Conservation (phyloP, 1,284 basidiomycete species). For the Ganoderma boninense region DNA sequence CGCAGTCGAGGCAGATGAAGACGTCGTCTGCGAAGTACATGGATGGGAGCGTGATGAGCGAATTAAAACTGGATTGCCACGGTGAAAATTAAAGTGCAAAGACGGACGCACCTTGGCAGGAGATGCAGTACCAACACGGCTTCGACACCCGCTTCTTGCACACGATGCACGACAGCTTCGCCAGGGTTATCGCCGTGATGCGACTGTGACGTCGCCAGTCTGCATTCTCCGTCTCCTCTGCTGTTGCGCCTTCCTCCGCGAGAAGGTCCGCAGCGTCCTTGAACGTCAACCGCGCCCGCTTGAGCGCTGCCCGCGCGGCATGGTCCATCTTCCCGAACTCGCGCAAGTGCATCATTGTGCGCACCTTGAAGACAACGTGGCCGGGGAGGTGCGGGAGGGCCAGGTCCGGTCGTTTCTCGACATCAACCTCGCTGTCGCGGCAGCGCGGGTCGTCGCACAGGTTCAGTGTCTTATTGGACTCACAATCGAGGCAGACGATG, state of each 20-base stretch:
- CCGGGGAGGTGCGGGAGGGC: conserved; percentile 8
- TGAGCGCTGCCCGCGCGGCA: conserved; percentile 12
- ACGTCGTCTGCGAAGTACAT: no score
- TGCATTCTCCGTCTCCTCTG: no score
- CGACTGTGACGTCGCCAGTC: conserved; percentile 5
- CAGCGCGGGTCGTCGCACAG: conserved; percentile 23
- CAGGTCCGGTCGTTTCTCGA: conserved; percentile 18
- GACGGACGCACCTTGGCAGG: conserved; percentile 27
- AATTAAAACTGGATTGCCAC: neutral
- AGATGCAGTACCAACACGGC: conserved; percentile 40
- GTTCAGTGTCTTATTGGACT: conserved; percentile 13
- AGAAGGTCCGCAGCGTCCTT: conserved; percentile 4
- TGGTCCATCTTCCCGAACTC: conserved; percentile 18
- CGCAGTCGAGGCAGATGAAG: conserved; percentile 30
- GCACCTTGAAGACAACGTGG: conserved; percentile 21
- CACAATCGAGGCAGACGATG: conserved; percentile 22
- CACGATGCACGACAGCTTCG: conserved; percentile 15
- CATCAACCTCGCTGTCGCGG: conserved; percentile 3
- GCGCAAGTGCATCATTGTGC: conserved; percentile 20
- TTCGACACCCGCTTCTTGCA: conserved; percentile 24
- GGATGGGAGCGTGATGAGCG: no score
- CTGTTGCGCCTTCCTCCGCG: conserved; percentile 4
- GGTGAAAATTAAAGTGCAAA: neutral
- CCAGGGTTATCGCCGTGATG: conserved; percentile 2
- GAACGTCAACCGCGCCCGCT: conserved; percentile 16